Evolutionary conservation across 129 eudicot species (phyloP), one percentile per base, ranked within the genome.

Genomic region (Saussurea involucrata): DNA sequence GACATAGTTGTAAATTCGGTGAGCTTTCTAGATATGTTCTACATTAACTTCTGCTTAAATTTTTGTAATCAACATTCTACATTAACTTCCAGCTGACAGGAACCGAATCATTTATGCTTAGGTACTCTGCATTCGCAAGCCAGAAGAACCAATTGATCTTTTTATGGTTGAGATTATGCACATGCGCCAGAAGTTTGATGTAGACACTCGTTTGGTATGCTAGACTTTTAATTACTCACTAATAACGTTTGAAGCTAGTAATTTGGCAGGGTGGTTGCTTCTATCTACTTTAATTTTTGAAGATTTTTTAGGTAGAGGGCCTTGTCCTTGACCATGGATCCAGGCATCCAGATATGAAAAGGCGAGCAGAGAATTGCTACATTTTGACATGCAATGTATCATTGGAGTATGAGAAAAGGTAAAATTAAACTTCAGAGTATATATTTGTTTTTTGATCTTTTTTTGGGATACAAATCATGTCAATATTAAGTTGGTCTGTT

Each of bases 161-260:
- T 93, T 90, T 75, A 90, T 93, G 95, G 97, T 90, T 66, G 98
- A 93, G 87, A 90, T 93, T 78, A 90, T 93, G 98, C 98, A 93
- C 88, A 90, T 90, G 98, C 90, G 95, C 42, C 95, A 93, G 80
- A 93, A 93, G 84, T 93, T 93, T 85, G 98, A 93, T 80, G 97
- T 88, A 7, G 97, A 90, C 83, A 93, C 97, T 55, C 90, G 86
- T 71, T 68, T 93, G 95, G 98, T 93, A 88, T 29, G 90, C 80
- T 46, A 31, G 33, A 58, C n/a, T 73, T 73, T 64, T 40, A 44
- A 21, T 76, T 63, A 42, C 25, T n/a, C 25, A 22, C 8, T 34
- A 13, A 8, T 68, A 24, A 46, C 33, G 1, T 28, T 66, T 33
- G 10, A 69, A n/a, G 6, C 55, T 67, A 6, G n/a, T 17, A n/a